These are phyloP conservation scores for Yamadazyma paraphyllophila DNA, from an alignment of 805 yeast species.

Conservation along the genomic window DNA sequence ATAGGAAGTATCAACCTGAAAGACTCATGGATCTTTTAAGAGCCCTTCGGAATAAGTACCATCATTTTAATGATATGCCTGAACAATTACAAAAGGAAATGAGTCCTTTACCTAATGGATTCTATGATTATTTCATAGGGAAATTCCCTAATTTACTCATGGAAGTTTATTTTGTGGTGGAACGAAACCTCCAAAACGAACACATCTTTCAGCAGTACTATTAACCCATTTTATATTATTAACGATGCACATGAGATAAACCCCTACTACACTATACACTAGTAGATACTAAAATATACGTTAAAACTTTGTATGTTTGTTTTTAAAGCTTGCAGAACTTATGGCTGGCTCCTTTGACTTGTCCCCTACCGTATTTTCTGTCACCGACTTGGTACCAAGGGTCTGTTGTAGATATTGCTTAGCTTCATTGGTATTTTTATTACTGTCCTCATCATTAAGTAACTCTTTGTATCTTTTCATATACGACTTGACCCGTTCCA, in stretches of 20 bases:
- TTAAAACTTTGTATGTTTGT: constrained; percentile 38
- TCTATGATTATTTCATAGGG: constrained; percentile 68
- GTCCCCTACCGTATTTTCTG: constrained; percentile 14
- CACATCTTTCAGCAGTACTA: constrained; percentile 49
- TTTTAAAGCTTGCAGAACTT: constrained; percentile 34
- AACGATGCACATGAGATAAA: constrained; percentile 8
- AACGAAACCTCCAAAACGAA: constrained; percentile 58
- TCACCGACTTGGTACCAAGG: constrained; percentile 31
- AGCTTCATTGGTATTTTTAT: constrained; percentile 27
- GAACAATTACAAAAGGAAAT: constrained; percentile 57
- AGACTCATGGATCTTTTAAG: constrained; percentile 82
- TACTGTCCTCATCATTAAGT: constrained; percentile 20
- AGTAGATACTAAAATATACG: constrained; percentile 2
- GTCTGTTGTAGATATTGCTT: constrained; percentile 47
- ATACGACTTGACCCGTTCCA: constrained; percentile 63
- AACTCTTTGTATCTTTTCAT: constrained; percentile 55
- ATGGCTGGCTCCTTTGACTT: constrained; percentile 35
- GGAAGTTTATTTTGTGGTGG: constrained; percentile 66
- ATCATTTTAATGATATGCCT: constrained; percentile 91
- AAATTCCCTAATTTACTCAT: constrained; percentile 79
- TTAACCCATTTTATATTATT: constrained; percentile 15
- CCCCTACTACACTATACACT: background rate
- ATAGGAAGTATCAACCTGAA: constrained; percentile 78
- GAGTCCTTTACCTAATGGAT: constrained; percentile 83
- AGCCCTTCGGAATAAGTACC: constrained; percentile 89